A percentile compares a stretch with the other conserved stretches of the same genome.
Evolutionary conservation across 2,329 filamentous ascomycete species (phyloP).

Genomic region (Aureobasidium pullulans): DNA sequence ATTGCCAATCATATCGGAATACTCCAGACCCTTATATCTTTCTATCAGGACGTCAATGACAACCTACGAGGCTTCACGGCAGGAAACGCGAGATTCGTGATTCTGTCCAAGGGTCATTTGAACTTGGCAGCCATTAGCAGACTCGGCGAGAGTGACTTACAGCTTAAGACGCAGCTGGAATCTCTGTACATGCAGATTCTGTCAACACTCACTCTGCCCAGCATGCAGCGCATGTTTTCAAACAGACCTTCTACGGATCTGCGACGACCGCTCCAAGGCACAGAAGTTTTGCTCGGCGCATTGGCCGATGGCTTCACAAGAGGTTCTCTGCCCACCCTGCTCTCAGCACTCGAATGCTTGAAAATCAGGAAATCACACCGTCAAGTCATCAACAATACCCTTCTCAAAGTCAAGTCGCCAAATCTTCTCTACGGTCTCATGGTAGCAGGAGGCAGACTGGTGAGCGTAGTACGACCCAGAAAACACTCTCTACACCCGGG

Average conservation of each 20-base stretch:
- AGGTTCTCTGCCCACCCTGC: slow-evolving; percentile 79
- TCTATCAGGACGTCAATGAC: slow-evolving; percentile 77
- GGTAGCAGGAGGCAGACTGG: slow-evolving; percentile 83
- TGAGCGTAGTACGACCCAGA: slow-evolving; percentile 89
- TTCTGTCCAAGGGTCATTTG: slow-evolving; percentile 75
- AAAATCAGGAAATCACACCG: slow-evolving; percentile 83
- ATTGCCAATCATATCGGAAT: slow-evolving; percentile 94
- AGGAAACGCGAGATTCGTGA: slow-evolving; percentile 77
- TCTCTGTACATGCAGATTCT: slow-evolving; percentile 97
- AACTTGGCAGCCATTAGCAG: slow-evolving; percentile 92
- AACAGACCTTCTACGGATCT: slow-evolving; percentile 91
- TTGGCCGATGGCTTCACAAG: slow-evolving; percentile 90
- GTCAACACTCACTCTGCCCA: slow-evolving; percentile 86
- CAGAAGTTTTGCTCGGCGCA: slow-evolving; percentile 82
- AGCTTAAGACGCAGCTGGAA: slow-evolving; percentile 80
- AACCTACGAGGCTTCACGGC: slow-evolving; percentile 77
- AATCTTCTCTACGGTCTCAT: slow-evolving; percentile 87
- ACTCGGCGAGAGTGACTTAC: slow-evolving; percentile 82
- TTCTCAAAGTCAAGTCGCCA: slow-evolving; percentile 69
- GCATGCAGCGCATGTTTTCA: slow-evolving; percentile 77
- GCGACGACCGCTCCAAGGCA: slow-evolving; percentile 80
- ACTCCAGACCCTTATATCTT: slow-evolving; percentile 95
- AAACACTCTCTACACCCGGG: slow-evolving; percentile 93
- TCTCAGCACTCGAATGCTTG: slow-evolving; percentile 90
- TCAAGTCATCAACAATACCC: slow-evolving; percentile 74